phyloP scores from a whole-genome alignment of 129 eudicot species.

The Mikania micrantha region DNA sequence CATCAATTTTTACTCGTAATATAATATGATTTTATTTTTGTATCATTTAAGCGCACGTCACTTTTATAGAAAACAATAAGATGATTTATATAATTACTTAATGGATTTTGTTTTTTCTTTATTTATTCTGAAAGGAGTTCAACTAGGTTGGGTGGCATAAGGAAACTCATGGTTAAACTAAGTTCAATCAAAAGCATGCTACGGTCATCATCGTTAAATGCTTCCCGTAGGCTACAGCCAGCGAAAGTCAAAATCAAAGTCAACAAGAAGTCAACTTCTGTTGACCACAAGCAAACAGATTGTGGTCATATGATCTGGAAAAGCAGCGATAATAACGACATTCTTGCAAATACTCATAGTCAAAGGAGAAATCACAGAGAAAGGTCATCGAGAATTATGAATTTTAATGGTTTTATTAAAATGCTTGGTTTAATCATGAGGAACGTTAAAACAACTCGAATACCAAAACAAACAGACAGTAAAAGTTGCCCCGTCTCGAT shows the following conservation, averaged over 20 bases:
- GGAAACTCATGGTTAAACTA: slow-evolving; percentile 27
- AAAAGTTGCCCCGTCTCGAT: slow-evolving; percentile 36
- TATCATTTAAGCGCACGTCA: no score
- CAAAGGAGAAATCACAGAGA: not conserved
- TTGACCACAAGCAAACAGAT: not conserved
- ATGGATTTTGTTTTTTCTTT: not conserved
- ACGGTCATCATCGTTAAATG: not conserved
- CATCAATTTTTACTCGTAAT: no score
- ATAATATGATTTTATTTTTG: no score
- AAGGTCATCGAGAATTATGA: not conserved
- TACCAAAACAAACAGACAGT: slow-evolving; percentile 12
- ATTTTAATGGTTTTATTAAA: slow-evolving; percentile 15
- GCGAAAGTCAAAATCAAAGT: not conserved
- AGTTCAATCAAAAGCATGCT: slow-evolving; percentile 19
- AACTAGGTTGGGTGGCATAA: slow-evolving; percentile 16
- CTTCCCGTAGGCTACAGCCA: not conserved
- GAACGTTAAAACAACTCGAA: slow-evolving; percentile 10
- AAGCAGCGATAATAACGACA: not conserved
- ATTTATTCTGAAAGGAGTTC: slow-evolving; percentile 1
- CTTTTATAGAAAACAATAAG: no score
- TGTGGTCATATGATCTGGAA: not conserved
- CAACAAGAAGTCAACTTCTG: not conserved
- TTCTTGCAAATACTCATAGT: not conserved
- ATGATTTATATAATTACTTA: no score
- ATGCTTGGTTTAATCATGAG: slow-evolving; percentile 20